Evolutionary conservation across 1,284 basidiomycete species (phyloP).

Genomic region (Ganoderma meredithae): DNA sequence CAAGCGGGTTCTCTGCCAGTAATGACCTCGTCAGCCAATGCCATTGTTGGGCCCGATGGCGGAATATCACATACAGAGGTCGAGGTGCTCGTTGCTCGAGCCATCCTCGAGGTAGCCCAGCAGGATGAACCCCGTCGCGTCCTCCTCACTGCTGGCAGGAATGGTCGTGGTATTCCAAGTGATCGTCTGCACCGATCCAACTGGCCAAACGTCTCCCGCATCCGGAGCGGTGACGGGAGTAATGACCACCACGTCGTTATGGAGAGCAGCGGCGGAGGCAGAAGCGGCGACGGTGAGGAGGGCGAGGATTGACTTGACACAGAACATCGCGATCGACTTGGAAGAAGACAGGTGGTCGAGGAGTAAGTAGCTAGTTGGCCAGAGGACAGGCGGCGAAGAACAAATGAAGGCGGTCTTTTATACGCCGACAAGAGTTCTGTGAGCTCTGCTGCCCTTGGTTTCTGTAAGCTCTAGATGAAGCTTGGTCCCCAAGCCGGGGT

Average conservation of each 20-base stretch:
- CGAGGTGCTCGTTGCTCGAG: slow-evolving; percentile 47
- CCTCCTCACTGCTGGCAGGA: slow-evolving; percentile 38
- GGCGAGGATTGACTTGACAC: slow-evolving; percentile 3
- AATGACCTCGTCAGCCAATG: slow-evolving; percentile 20
- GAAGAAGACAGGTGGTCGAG: background rate
- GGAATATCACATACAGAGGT: slow-evolving; percentile 43
- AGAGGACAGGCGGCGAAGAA: background rate
- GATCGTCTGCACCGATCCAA: slow-evolving; percentile 44
- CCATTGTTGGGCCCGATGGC: background rate
- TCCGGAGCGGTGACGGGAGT: slow-evolving; percentile 16
- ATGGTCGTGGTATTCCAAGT: slow-evolving; percentile 48
- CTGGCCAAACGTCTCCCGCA: slow-evolving; percentile 19
- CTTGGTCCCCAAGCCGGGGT: background rate
- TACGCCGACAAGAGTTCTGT: background rate
- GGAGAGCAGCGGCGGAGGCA: slow-evolving; percentile 4
- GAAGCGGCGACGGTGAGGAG: slow-evolving; percentile 11
- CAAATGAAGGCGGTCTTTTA: background rate
- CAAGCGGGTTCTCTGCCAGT: slow-evolving; percentile 46
- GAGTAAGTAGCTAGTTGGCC: background rate
- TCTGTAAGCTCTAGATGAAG: background rate
- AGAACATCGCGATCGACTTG: background rate
- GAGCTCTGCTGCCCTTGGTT: background rate
- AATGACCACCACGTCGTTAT: background rate
- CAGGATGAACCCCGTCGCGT: slow-evolving; percentile 42
- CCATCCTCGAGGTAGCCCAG: slow-evolving; percentile 43